Evolutionary conservation across 345 rosid species (phyloP), one percentile per base, ranked within the genome.

Genomic region (Adansonia digitata): DNA sequence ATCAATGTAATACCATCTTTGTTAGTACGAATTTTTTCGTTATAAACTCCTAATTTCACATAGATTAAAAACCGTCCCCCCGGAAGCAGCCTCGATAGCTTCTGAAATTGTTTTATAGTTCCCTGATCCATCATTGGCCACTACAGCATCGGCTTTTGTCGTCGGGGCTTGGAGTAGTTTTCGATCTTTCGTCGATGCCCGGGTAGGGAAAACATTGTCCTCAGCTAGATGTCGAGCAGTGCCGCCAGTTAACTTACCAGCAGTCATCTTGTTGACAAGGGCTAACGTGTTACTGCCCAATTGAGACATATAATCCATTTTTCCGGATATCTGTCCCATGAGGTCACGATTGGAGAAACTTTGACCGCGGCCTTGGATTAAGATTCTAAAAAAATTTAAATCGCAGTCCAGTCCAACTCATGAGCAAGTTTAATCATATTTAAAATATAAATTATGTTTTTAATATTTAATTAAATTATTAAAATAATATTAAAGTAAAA

Each of bases 111-210:
- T 90, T 17, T 8, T 31, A 68, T 87, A 94, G 77, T 92, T 81
- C 4, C 98, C 97, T 0, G 93, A 77, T n/a, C 96, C 97, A 60
- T 94, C 98, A 80, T 90, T 83, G 0, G 97, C 90, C 5, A 94
- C 98, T 68, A 92, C 84, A 3, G 60, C 88, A 62, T 91, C 83
- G 17, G 85, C 88, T 63, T 83, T 82, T 8, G 75, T 65, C 49
- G 75, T 31, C 13, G 14, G 48, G 0, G 75, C 73, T 72, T 74
- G 83, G 10, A 94, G 86, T 51, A 89, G 68, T 65, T 75, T 88
- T 31, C 98, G 71, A 12, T 84, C 85, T 75, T 81, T 88, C 2
- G 72, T 40, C 5, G 86, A 84, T 37, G 88, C 77, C 96, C 97
- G 90, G 18, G 37, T 51, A 6, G 94, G 93, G 49, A 88, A 80